These are phyloP conservation scores for Ophiostoma sp. DNA, from an alignment of 2,329 filamentous ascomycete genomes.

Conservation along the genomic window DNA sequence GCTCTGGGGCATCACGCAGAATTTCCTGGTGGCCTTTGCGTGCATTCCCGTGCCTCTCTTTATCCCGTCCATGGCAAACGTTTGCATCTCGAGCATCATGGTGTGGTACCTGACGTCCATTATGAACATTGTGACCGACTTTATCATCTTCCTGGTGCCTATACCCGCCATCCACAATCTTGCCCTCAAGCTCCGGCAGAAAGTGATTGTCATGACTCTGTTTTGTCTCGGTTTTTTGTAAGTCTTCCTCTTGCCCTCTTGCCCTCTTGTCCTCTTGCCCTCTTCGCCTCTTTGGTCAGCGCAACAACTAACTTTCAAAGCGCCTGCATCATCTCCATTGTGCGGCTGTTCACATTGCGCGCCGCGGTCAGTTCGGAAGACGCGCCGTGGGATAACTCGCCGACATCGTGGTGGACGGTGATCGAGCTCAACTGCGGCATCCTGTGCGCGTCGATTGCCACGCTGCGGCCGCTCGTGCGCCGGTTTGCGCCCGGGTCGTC, in stretches of 20 bases:
- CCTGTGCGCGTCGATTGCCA: constrained; percentile 82
- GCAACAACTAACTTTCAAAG: background rate
- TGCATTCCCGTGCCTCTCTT: constrained; percentile 32
- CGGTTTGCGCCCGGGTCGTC: constrained; percentile 37
- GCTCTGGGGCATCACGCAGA: constrained; percentile 32
- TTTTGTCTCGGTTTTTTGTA: constrained; percentile 74
- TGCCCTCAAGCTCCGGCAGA: constrained; percentile 76
- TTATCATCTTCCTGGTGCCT: constrained; percentile 79
- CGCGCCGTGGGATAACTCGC: constrained; percentile 33
- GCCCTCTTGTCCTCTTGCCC: too few relatives aligned
- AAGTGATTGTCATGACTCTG: constrained; percentile 77
- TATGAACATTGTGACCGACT: constrained; percentile 85
- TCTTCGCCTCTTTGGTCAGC: background rate
- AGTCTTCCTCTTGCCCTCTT: background rate
- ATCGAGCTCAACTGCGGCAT: constrained; percentile 89
- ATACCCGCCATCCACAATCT: constrained; percentile 84
- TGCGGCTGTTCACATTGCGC: constrained; percentile 33
- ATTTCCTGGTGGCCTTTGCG: constrained; percentile 31
- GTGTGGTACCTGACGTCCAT: constrained; percentile 33
- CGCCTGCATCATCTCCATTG: constrained; percentile 68
- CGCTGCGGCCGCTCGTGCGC: constrained; percentile 66
- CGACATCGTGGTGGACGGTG: constrained; percentile 65
- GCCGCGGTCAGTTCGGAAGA: constrained; percentile 57
- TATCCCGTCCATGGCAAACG: constrained; percentile 25
- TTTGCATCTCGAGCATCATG: constrained; percentile 31